These are phyloP conservation scores for Thielaviopsis populi DNA, from an alignment of 2,329 filamentous ascomycete species.

Conservation along the genomic window DNA sequence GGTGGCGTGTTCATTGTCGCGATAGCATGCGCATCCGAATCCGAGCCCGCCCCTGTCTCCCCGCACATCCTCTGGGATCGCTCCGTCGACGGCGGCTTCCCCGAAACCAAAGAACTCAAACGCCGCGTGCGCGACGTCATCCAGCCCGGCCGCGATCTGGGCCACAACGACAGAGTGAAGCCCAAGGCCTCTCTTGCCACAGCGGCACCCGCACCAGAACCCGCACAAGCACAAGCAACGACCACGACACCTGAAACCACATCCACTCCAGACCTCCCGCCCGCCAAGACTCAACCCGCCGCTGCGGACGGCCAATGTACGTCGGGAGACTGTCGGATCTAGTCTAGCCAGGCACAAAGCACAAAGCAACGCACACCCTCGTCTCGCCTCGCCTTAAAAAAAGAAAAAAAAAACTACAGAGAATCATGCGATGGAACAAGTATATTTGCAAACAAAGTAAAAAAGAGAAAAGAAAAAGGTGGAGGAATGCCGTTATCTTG, in stretches of 20 bases:
- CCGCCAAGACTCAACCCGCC: no score
- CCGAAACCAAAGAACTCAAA: conserved; percentile 85
- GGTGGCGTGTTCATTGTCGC: conserved; percentile 72
- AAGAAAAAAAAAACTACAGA: neutral
- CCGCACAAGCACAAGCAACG: neutral
- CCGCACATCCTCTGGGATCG: conserved; percentile 64
- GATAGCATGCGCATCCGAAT: conserved; percentile 29
- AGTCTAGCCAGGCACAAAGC: neutral
- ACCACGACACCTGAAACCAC: no score
- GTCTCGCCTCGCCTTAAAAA: no score
- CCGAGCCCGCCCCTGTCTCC: neutral
- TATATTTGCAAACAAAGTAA: neutral
- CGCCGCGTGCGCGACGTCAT: conserved; percentile 68
- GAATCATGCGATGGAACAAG: neutral
- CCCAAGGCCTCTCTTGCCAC: neutral
- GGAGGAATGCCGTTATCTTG: conserved; percentile 7
- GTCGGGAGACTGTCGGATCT: conserved; percentile 3
- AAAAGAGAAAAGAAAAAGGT: no score
- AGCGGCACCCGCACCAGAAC: no score
- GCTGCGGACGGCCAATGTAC: conserved; percentile 2
- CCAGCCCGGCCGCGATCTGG: conserved; percentile 61
- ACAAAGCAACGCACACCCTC: no score
- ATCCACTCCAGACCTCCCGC: no score
- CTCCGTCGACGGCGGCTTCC: conserved; percentile 75
- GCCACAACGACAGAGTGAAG: conserved; percentile 53